These are phyloP conservation scores for Talaromyces sp. DNA, from an alignment of 2,329 filamentous ascomycete species.

Conservation along the genomic window DNA sequence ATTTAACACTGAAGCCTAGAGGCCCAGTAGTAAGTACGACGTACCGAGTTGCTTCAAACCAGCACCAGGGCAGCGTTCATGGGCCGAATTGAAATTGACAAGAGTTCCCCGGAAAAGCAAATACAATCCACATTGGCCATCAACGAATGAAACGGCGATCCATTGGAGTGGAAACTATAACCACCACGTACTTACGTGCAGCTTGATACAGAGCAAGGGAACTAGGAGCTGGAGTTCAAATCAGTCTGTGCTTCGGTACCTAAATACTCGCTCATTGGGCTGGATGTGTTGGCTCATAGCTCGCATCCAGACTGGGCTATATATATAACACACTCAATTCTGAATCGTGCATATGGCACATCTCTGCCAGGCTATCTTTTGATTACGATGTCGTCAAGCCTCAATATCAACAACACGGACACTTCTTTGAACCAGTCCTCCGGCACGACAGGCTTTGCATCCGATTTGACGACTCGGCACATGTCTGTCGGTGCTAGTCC, in stretches of 20 bases:
- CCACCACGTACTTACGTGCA: background rate
- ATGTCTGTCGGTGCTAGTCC: background rate
- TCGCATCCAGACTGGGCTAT: background rate
- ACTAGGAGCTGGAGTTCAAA: background rate
- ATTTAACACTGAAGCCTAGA: background rate
- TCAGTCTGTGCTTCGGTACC: background rate
- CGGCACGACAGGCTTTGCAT: background rate
- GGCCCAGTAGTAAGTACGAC: too few relatives aligned
- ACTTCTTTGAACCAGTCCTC: background rate
- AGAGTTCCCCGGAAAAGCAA: slow-evolving; percentile 9
- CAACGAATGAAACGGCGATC: background rate
- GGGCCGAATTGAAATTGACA: background rate
- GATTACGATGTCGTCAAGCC: background rate
- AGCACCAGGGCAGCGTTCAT: background rate
- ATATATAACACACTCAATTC: background rate
- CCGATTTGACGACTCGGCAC: background rate
- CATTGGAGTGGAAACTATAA: background rate
- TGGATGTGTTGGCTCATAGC: background rate
- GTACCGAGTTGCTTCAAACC: background rate
- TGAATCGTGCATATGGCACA: slow-evolving; percentile 2
- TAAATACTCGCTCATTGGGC: background rate
- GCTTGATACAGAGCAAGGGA: background rate
- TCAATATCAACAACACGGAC: background rate
- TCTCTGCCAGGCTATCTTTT: background rate
- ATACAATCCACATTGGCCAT: background rate